These are phyloP conservation scores for Telopea speciosissima DNA, from an alignment of 177 flowering plant genomes.

Conservation along the genomic window DNA sequence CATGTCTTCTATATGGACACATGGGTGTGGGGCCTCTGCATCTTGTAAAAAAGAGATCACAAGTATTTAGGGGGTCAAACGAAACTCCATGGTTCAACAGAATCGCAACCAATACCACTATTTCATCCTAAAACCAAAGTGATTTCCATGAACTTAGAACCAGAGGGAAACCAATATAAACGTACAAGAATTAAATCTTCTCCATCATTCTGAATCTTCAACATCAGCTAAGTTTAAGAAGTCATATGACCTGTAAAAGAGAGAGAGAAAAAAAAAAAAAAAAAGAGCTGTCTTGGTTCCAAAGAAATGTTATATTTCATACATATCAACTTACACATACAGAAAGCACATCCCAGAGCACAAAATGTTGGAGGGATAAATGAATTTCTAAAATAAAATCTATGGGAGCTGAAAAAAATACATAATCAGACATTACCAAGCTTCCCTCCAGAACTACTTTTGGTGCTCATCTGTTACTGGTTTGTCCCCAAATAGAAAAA, in stretches of 20 bases:
- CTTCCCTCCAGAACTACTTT: neutral
- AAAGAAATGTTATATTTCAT: neutral
- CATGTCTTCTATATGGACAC: no score
- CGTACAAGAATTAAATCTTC: neutral
- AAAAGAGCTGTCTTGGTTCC: neutral
- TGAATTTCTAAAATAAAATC: neutral
- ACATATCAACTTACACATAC: neutral
- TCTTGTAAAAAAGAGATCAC: no score
- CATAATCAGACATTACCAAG: neutral
- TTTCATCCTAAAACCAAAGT: neutral
- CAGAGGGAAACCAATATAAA: neutral
- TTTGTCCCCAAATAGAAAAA: neutral
- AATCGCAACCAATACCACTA: neutral
- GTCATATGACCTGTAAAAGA: neutral
- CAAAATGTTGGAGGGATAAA: neutral
- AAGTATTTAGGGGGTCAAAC: neutral
- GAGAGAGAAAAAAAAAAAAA: no score
- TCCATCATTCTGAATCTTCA: neutral
- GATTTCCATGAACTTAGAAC: neutral
- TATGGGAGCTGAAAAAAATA: neutral
- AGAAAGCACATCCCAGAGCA: neutral
- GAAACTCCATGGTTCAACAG: neutral
- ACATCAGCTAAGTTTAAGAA: neutral
- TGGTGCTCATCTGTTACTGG: neutral
- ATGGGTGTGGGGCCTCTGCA: neutral